Evolutionary conservation across 768 basidiomycete species (phyloP).

Genomic region (Pulveroboletus sp.): DNA sequence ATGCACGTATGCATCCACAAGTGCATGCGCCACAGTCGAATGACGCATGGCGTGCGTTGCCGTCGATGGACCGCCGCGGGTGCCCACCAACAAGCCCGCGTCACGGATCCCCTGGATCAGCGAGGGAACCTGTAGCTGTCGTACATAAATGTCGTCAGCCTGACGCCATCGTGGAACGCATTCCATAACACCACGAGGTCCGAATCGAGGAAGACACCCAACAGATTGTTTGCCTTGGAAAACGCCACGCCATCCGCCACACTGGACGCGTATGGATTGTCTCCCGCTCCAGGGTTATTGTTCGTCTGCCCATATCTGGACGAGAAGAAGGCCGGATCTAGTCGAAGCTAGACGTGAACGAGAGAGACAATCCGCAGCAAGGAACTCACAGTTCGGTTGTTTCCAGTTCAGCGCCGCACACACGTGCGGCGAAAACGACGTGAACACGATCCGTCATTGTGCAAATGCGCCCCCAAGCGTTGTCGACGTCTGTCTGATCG

Average conservation of each 20-base stretch:
- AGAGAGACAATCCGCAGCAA: slow-evolving; percentile 17
- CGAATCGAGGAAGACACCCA: slow-evolving; percentile 89
- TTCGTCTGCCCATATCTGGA: slow-evolving; percentile 75
- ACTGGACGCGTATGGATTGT: slow-evolving; percentile 55
- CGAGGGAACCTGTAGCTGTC: slow-evolving; percentile 83
- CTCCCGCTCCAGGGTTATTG: slow-evolving; percentile 40
- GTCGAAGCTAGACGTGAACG: slow-evolving; percentile 17
- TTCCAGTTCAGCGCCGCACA: slow-evolving; percentile 97
- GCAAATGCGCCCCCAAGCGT: slow-evolving; percentile 47
- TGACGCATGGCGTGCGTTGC: slow-evolving; percentile 34
- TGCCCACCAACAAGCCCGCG: slow-evolving; percentile 82
- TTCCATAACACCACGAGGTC: slow-evolving; percentile 67
- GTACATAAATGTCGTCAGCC: slow-evolving; percentile 11
- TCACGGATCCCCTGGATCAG: slow-evolving; percentile 87
- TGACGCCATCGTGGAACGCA: slow-evolving; percentile 10
- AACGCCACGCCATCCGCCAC: slow-evolving; percentile 92
- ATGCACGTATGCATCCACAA: slow-evolving; percentile 67
- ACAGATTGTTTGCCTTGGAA: slow-evolving; percentile 85
- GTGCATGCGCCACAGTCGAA: slow-evolving; percentile 42
- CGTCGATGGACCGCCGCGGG: slow-evolving; percentile 66
- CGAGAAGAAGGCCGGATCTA: slow-evolving; percentile 95
- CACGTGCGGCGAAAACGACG: slow-evolving; percentile 86
- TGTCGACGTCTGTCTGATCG: slow-evolving; percentile 70
- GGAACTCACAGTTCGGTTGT: slow-evolving; percentile 87
- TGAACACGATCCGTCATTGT: slow-evolving; percentile 84